phyloP scores from a whole-genome alignment of 306 rosid genomes.

The Benincasa hispida region DNA sequence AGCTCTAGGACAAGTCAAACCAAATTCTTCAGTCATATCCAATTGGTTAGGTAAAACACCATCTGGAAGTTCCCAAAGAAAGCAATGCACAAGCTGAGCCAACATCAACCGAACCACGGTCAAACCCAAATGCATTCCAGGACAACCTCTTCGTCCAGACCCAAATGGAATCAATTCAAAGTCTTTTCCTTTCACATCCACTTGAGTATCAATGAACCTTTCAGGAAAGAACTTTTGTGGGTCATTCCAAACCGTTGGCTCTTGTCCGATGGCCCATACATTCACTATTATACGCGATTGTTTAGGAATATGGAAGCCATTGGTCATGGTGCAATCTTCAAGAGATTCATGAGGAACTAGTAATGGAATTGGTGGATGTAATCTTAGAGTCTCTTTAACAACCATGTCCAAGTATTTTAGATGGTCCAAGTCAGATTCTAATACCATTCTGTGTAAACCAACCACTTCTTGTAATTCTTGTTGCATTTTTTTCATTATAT shows the following conservation, averaged over 20 bases:
- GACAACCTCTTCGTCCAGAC: not conserved
- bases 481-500: conserved; percentile 35
- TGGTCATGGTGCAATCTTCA: not conserved
- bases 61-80: not conserved
- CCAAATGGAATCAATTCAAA: not conserved
- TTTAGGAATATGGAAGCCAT: not conserved
- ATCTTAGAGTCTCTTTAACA: not conserved
- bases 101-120: not conserved
- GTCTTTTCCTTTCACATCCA: not conserved
- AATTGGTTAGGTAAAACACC: not conserved
- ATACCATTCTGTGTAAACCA: not conserved
- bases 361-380: not conserved
- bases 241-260: not conserved
- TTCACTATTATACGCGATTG: not conserved
- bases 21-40: not conserved
- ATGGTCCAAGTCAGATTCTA: not conserved
- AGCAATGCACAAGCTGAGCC: not conserved
- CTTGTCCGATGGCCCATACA: not conserved
- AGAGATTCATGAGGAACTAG: not conserved
- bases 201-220: not conserved
- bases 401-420: not conserved
- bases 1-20: not conserved
- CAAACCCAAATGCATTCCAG: not conserved
- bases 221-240: not conserved
- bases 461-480: not conserved